Conservation (phyloP, 2,329 filamentous ascomycete genomes). For the Fusarium burgessii region DNA sequence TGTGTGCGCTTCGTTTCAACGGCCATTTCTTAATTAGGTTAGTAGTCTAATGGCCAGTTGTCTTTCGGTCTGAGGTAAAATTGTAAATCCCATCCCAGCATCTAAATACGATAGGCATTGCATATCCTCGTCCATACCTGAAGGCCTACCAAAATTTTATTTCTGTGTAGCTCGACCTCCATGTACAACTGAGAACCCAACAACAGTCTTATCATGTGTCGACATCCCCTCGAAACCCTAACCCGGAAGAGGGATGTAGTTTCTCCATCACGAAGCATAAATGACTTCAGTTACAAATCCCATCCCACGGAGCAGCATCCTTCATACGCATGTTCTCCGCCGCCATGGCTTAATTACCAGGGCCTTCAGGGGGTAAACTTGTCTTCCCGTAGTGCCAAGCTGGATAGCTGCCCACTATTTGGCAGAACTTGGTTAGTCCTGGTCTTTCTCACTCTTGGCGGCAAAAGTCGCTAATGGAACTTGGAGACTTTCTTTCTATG, state of each 20-base stretch:
- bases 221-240: background rate
- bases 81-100: background rate
- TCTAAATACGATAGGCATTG: background rate
- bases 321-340: constrained; percentile 29
- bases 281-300: constrained; percentile 17
- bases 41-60: background rate
- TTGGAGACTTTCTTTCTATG: background rate
- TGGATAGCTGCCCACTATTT: constrained; percentile 25
- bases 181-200: background rate
- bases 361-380: constrained; percentile 31
- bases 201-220: background rate
- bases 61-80: background rate
- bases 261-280: constrained; percentile 7
- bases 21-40: constrained; percentile 27
- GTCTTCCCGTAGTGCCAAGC: constrained; percentile 35
- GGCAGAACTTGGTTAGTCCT: constrained; percentile 18
- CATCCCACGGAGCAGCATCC: constrained; percentile 16
- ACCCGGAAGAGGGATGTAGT: background rate
- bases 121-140: background rate
- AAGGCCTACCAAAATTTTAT: background rate
- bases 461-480: constrained; percentile 15
- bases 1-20: constrained; percentile 24
- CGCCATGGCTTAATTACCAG: constrained; percentile 27
- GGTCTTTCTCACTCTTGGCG: constrained; percentile 15
- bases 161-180: background rate